Base-by-base conservation (phyloP, 2,329 filamentous ascomycete genomes). In the Colletotrichum sp. region DNA sequence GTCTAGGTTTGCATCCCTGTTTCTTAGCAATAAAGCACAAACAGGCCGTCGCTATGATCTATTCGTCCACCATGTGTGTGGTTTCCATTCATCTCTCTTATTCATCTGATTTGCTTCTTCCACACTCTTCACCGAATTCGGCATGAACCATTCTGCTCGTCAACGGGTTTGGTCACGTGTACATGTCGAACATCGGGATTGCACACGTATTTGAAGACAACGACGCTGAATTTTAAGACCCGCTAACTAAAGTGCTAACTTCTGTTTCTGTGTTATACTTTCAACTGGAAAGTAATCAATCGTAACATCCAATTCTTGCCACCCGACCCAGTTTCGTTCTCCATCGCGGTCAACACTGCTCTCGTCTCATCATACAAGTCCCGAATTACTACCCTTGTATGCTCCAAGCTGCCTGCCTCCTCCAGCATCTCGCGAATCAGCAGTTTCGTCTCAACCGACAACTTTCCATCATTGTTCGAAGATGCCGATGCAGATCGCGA, bases 91-190 rank as follows among this genome's bases (percentile, higher is more conserved):
- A 1, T 38, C 8, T 38, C 36, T 38, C 36, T 38, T 18, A 8
- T 38, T 64, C 62, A 69, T 38, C 18, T 71, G 16, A 6, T 71
- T 71, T 13, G 52, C 76, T n/a, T 75, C 75, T 43, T 67, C 71
- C 4, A 72, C 55, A n/a, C 70, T 78, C 16, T 71, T 77, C 24
- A 78, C 75, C 4, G 68, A 71, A 15, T 73, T 77, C 28, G 38
- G 18, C 38, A 43, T 43, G 16, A 43, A 18, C 16, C 36, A 43
- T 9, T 6, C 5, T 18, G 36, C 8, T 43, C 36, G 8, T 43
- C 16, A 10, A n/a, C 38, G 38, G 18, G 18, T 43, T 12, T 43
- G 36, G 16, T 38, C 36, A n/a, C 38, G 18, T 43, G 8, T 10
- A n/a, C 18, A 6, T 48, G 9, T 48, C 18, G 38, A 48, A n/a